Base-by-base conservation (phyloP, 1,139 yeast genomes). In the Pichia cactophila region DNA sequence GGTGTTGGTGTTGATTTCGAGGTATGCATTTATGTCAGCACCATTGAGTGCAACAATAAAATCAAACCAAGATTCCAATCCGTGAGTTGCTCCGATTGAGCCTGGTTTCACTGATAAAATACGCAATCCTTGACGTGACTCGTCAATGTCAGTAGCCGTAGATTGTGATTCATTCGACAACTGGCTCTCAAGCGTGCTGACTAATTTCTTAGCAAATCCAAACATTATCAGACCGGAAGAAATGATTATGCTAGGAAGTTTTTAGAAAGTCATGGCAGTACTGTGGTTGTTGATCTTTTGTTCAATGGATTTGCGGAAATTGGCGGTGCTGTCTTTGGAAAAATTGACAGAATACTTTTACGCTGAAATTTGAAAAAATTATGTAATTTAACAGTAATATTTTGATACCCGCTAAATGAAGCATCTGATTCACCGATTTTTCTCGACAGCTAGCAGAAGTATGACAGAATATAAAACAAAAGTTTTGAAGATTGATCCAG, bases 61-160 rank as follows among this genome's bases (percentile, higher is more conserved):
- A 64, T 92, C 97, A 62, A 90, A 92, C 80, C 88, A 83, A 11
- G 95, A 75, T 65, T 88, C 95, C 28, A 92, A 64, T 5, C 83
- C 85, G 33, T 71, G 67, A 35, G 67, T 71, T 12, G 67, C 62
- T 8, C 73, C 77, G 14, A 65, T 56, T 1, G 81, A 73, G 47
- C 62, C 68, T 36, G 66, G 64, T 40, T 69, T 74, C 5, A 78
- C 80, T 28, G 71, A 68, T 1, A 83, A 60, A 3, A 83, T 75
- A 37, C 88, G 70, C 49, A 83, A 70, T 0, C 87, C 89, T 47
- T 70, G 64, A 11, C 70, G 61, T 3, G 49, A 50, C 39, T 59
- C 63, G 38, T 45, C 50, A 20, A 33, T 29, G 14, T 35, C 43
- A 5, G 45, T n/a, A 4, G 12, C 16, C 1, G 39, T 35, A 8